phyloP scores from a whole-genome alignment of 2,329 filamentous ascomycete genomes.

The Paecilomyces sp. region DNA sequence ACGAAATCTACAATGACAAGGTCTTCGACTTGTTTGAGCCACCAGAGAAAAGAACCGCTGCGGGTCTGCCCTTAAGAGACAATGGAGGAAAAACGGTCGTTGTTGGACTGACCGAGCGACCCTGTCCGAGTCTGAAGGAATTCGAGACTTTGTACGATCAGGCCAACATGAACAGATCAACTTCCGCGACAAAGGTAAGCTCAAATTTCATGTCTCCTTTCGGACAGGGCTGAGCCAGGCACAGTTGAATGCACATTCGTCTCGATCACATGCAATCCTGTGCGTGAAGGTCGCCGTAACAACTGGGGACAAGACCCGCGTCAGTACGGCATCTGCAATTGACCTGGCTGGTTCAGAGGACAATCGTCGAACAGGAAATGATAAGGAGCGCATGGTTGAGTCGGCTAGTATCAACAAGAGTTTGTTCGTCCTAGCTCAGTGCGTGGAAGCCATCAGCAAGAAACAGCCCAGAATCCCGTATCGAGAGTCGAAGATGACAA shows the following conservation, averaged over 20 bases:
- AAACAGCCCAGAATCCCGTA: slow-evolving; percentile 75
- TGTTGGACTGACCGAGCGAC: slow-evolving; percentile 73
- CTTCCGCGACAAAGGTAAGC: slow-evolving; percentile 70
- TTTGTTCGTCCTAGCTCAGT: slow-evolving; percentile 87
- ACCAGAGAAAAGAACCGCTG: slow-evolving; percentile 74
- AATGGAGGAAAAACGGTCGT: slow-evolving; percentile 83
- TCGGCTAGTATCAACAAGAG: slow-evolving; percentile 97
- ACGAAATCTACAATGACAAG: slow-evolving; percentile 96
- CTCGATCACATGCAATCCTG: slow-evolving; percentile 81
- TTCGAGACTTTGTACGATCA: slow-evolving; percentile 88
- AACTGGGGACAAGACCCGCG: slow-evolving; percentile 58
- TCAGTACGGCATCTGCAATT: slow-evolving; percentile 87
- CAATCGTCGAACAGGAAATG: slow-evolving; percentile 89
- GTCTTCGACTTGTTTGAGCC: slow-evolving; percentile 86
- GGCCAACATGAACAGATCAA: slow-evolving; percentile 83
- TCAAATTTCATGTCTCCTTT: background rate
- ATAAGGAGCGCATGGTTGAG: slow-evolving; percentile 85
- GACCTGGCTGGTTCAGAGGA: slow-evolving; percentile 94
- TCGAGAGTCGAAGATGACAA: slow-evolving; percentile 93
- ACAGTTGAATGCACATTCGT: slow-evolving; percentile 79
- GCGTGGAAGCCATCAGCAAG: slow-evolving; percentile 86
- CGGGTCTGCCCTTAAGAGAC: slow-evolving; percentile 75
- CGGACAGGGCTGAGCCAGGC: background rate
- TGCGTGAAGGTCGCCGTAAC: slow-evolving; percentile 81
- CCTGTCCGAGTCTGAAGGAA: slow-evolving; percentile 78